A percentile compares a stretch with the other conserved stretches of the same genome.
Conservation (phyloP, 1,284 basidiomycete species). For the Phellopilus nigrolimitatus region DNA sequence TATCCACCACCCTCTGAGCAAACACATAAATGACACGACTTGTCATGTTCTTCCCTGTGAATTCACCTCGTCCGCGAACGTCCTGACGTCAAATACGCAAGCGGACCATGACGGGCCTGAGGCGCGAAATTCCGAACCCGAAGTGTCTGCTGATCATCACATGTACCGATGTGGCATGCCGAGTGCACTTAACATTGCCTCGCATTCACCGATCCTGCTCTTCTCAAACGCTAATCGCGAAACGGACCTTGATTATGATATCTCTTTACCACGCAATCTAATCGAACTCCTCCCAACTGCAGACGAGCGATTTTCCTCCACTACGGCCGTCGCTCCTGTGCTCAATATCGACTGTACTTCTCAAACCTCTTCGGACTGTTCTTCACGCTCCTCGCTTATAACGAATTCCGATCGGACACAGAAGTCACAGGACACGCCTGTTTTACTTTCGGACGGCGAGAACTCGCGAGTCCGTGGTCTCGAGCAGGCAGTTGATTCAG, state of each 20-base stretch:
- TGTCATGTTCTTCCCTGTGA: neutral
- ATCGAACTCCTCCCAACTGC: neutral
- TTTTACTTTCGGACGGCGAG: neutral
- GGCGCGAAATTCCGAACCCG: neutral
- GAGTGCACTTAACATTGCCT: neutral
- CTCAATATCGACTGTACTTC: neutral
- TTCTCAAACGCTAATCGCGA: slow-evolving; percentile 11
- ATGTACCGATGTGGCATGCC: neutral
- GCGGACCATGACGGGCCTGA: neutral
- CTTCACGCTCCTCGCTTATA: neutral
- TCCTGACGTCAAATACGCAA: neutral
- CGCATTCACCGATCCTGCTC: neutral
- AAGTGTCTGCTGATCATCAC: neutral
- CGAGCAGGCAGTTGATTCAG: neutral
- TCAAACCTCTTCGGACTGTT: neutral
- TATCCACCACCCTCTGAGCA: neutral
- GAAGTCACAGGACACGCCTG: neutral
- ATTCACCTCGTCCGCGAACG: neutral
- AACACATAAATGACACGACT: neutral
- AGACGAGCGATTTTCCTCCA: neutral
- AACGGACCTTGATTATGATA: neutral
- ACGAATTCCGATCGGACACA: neutral
- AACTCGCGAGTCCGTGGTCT: neutral
- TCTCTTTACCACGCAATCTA: neutral
- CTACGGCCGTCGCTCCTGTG: neutral